These are phyloP conservation scores for Diplodia corticola DNA, from an alignment of 2,329 filamentous ascomycete genomes.

Conservation along the genomic window DNA sequence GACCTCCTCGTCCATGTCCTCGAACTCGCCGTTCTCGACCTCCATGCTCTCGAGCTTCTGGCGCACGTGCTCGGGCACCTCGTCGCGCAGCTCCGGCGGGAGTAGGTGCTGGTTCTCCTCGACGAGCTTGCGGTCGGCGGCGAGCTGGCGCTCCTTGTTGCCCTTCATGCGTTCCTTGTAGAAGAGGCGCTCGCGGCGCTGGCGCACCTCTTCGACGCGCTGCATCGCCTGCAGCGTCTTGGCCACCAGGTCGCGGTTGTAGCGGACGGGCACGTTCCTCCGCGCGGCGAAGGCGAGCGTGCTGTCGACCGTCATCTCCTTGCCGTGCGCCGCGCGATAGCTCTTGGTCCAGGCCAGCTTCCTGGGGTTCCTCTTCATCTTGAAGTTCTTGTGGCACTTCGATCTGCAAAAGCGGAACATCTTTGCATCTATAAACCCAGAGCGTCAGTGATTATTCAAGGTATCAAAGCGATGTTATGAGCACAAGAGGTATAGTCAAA, in stretches of 20 bases:
- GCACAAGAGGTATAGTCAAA: neutral
- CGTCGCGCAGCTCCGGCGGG: conserved; percentile 52
- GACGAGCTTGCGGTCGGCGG: conserved; percentile 81
- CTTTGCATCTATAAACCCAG: conserved; percentile 44
- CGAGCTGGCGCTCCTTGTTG: conserved; percentile 79
- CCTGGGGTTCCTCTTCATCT: conserved; percentile 97
- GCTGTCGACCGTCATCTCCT: conserved; percentile 76
- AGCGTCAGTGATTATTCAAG: neutral
- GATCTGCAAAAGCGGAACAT: conserved; percentile 64
- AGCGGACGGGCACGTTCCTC: conserved; percentile 91
- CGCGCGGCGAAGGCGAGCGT: conserved; percentile 90
- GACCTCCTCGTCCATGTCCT: conserved; percentile 36
- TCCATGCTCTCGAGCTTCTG: conserved; percentile 24
- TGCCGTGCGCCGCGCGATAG: conserved; percentile 75
- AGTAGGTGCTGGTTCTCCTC: conserved; percentile 91
- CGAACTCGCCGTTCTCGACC: conserved; percentile 37
- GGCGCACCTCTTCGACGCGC: conserved; percentile 81
- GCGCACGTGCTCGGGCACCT: conserved; percentile 22
- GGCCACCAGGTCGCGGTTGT: conserved; percentile 87
- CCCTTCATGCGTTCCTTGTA: conserved; percentile 93
- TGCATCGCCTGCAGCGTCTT: conserved; percentile 92
- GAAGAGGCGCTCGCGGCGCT: conserved; percentile 82
- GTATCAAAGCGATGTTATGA: neutral
- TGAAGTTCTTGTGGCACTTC: conserved; percentile 73
- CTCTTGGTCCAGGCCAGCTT: conserved; percentile 98